These are phyloP conservation scores for Cinnamomum chago DNA, from an alignment of 164 flowering plant species.

Conservation along the genomic window DNA sequence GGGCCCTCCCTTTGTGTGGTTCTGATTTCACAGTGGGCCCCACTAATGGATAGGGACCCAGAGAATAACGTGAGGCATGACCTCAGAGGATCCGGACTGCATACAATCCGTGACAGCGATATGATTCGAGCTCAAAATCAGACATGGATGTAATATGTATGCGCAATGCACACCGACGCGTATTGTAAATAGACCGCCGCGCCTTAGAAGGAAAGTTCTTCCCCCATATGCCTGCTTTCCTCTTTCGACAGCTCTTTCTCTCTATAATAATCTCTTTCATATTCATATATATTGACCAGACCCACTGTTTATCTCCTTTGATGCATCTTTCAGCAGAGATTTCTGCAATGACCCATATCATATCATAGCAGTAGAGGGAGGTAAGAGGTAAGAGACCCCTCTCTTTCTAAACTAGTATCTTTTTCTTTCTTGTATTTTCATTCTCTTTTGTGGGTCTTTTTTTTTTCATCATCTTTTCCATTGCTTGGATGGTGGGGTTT, in stretches of 20 bases:
- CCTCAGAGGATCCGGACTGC: no score
- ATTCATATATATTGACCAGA: not conserved
- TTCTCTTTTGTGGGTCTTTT: not conserved
- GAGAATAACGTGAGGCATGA: no score
- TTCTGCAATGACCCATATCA: constrained; percentile 4
- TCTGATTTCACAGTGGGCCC: no score
- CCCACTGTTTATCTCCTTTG: not conserved
- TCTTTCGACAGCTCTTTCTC: not conserved
- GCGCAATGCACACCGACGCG: constrained; percentile 1
- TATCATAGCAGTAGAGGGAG: constrained; percentile 2
- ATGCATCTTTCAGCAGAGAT: constrained; percentile 8
- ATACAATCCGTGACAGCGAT: no score
- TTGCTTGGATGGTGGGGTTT: constrained; percentile 18
- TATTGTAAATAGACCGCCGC: not conserved
- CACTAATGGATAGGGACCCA: no score
- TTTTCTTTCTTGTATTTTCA: constrained; percentile 6
- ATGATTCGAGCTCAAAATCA: no score
- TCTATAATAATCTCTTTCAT: not conserved
- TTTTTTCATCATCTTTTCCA: not conserved
- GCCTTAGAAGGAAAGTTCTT: not conserved
- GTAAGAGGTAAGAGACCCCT: not conserved
- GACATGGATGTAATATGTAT: not conserved
- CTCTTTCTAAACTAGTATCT: constrained; percentile 13
- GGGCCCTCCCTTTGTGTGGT: no score
- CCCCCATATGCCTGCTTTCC: constrained; percentile 5